These are phyloP conservation scores for Hibiscus syriacus DNA, from an alignment of 345 rosid species.

Conservation along the genomic window DNA sequence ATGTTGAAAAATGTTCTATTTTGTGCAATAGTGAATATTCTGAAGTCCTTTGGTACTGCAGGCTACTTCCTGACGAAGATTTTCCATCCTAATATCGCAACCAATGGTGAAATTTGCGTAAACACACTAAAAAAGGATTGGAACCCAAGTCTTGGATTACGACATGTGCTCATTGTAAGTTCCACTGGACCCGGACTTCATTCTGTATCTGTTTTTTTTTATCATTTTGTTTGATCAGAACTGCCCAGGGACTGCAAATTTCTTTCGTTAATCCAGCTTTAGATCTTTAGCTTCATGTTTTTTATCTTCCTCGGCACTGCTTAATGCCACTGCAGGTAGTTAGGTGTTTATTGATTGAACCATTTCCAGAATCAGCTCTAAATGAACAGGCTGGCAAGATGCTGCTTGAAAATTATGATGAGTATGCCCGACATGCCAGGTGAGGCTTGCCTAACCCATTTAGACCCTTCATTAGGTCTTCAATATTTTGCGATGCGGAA, in stretches of 20 bases:
- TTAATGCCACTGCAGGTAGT: conserved; percentile 62
- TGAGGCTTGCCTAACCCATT: conserved; percentile 20
- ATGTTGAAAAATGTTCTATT: neutral
- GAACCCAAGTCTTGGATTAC: conserved; percentile 95
- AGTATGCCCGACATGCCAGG: conserved; percentile 97
- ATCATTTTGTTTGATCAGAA: neutral
- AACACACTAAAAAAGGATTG: conserved; percentile 93
- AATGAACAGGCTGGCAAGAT: conserved; percentile 98
- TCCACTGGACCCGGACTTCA: neutral
- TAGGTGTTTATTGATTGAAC: conserved; percentile 89
- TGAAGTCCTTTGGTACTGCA: conserved; percentile 17
- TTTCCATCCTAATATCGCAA: conserved; percentile 91
- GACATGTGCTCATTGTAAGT: conserved; percentile 93
- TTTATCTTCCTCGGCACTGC: neutral
- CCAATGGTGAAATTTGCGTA: conserved; percentile 93
- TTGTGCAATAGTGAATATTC: neutral
- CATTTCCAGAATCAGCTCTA: conserved; percentile 94
- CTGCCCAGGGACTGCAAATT: neutral
- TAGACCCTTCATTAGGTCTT: neutral
- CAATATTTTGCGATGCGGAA: neutral
- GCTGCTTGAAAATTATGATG: conserved; percentile 96
- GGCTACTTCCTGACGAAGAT: conserved; percentile 97
- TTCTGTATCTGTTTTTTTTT: neutral
- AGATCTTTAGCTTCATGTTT: neutral
- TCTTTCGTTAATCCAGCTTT: neutral